Percentiles rank a stretch among this genome's conserved stretches.
Conservation (phyloP, 169 alveolate species). For the Babesia ovata region DNA sequence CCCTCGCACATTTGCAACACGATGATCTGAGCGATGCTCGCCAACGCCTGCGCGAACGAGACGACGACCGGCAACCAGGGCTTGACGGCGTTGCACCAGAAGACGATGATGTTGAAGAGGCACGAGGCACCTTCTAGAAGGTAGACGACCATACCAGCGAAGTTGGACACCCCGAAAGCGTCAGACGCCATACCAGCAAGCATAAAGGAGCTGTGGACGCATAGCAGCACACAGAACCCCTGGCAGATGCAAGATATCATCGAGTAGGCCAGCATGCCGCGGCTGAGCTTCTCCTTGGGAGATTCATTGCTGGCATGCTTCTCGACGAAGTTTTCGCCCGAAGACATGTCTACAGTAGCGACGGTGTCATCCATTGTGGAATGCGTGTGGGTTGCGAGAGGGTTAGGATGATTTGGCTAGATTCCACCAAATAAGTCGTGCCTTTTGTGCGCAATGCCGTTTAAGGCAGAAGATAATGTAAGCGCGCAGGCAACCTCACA, state of each 20-base stretch:
- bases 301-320: neutral
- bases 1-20: constrained; percentile 1
- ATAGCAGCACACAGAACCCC: constrained; percentile 44
- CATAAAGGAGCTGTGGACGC: constrained; percentile 38
- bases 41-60: constrained; percentile 28
- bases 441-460: too few relatives aligned
- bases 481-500: too few relatives aligned
- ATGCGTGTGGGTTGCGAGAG: too few relatives aligned
- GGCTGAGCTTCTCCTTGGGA: neutral
- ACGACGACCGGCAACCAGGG: constrained; percentile 37
- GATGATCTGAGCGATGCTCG: constrained; percentile 15
- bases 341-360: neutral
- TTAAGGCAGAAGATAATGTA: too few relatives aligned
- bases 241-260: constrained; percentile 26
- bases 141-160: constrained; percentile 22
- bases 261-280: neutral
- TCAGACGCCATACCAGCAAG: constrained; percentile 33
- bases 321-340: neutral
- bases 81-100: constrained; percentile 40
- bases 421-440: too few relatives aligned
- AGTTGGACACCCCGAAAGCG: constrained; percentile 9
- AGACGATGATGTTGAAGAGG: constrained; percentile 13
- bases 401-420: too few relatives aligned
- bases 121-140: constrained; percentile 21
- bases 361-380: neutral